These are phyloP conservation scores for Firmiana major DNA, from an alignment of 345 rosid species.

Conservation along the genomic window DNA sequence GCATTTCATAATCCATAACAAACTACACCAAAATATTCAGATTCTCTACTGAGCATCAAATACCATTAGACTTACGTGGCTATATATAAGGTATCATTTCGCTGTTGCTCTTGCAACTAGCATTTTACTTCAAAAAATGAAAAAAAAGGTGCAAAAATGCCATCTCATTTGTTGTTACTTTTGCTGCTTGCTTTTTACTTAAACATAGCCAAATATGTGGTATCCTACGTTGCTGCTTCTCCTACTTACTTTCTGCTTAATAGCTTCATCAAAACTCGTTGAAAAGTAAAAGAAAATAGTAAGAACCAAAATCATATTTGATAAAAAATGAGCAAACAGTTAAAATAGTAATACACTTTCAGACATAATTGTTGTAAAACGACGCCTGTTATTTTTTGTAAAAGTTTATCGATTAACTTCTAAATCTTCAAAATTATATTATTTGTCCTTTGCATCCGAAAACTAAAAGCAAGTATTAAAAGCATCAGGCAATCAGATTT, in stretches of 20 bases:
- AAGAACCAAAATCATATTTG: not conserved
- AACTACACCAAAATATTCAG: not conserved
- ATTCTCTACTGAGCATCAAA: not conserved
- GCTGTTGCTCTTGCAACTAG: not conserved
- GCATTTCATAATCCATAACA: not conserved
- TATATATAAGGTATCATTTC: not conserved
- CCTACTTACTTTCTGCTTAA: not conserved
- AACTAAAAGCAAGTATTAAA: not conserved
- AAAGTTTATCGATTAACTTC: not conserved
- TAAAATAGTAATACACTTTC: not conserved
- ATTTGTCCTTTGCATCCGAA: not conserved
- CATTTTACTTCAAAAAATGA: not conserved
- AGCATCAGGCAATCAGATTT: constrained; percentile 1
- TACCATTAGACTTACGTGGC: not conserved
- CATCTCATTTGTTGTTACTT: not conserved
- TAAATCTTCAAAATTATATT: not conserved
- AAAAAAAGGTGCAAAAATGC: not conserved
- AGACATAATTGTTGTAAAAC: not conserved
- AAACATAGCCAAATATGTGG: not conserved
- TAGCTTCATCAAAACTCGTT: not conserved
- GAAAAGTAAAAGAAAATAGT: not conserved
- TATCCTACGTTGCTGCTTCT: not conserved
- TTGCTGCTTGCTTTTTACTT: not conserved
- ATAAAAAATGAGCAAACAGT: not conserved
- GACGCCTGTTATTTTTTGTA: not conserved